phyloP scores from a whole-genome alignment of 2,329 filamentous ascomycete species.

The Didymella pomorum region DNA sequence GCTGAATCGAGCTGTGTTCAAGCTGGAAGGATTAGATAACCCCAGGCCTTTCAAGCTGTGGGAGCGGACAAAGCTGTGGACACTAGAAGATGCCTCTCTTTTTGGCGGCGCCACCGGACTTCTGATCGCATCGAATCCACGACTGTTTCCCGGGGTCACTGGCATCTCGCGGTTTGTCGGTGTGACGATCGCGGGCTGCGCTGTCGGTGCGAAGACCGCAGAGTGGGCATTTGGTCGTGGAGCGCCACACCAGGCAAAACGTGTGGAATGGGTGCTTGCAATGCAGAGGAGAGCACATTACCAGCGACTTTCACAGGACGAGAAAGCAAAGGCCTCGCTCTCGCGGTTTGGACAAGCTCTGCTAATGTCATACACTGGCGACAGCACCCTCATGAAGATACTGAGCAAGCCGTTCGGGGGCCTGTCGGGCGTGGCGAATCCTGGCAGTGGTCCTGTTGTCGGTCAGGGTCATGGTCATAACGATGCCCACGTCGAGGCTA shows the following conservation, averaged over 20 bases:
- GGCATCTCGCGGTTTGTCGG: constrained; percentile 32
- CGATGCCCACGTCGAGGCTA: background rate
- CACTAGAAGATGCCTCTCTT: constrained; percentile 26
- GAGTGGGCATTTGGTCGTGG: constrained; percentile 5
- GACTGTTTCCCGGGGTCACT: constrained; percentile 26
- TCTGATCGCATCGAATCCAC: constrained; percentile 25
- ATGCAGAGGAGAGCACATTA: constrained; percentile 13
- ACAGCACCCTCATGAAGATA: constrained; percentile 3
- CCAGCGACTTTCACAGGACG: constrained; percentile 17
- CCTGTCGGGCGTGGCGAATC: constrained; percentile 1
- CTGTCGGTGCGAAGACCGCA: constrained; percentile 19
- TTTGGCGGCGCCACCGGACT: constrained; percentile 26
- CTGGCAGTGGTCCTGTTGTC: background rate
- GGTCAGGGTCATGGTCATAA: background rate
- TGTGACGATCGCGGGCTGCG: constrained; percentile 26
- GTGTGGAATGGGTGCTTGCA: constrained; percentile 9
- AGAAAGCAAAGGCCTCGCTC: constrained; percentile 22
- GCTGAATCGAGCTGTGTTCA: constrained; percentile 32
- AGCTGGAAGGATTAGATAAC: constrained; percentile 24
- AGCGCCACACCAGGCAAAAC: constrained; percentile 6
- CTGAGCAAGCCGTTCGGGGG: constrained; percentile 13
- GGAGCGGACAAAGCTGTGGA: constrained; percentile 32
- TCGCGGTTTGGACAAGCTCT: constrained; percentile 23
- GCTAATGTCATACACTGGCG: constrained; percentile 19
- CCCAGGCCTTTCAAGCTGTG: constrained; percentile 30